Base-by-base conservation (phyloP, 495 filamentous ascomycete species). In the Glonium stellatum region DNA sequence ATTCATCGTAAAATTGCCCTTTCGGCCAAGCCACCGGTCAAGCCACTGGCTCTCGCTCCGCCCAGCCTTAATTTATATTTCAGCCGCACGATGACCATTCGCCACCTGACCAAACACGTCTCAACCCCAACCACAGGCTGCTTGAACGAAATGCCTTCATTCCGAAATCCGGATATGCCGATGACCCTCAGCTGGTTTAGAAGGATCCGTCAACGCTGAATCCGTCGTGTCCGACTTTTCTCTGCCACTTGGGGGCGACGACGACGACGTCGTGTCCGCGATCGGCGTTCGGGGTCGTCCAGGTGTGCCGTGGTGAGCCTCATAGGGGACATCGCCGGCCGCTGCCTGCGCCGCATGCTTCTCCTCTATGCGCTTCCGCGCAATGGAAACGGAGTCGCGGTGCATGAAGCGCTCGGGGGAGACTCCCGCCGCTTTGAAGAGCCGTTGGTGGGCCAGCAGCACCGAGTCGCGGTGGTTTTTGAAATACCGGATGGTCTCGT, bases 401-500 rank as follows among this genome's bases (percentile, higher is more conserved):
- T 66, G 54, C 55, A 55, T 52, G 22, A 62, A 59, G 42, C 61
- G 63, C 11, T 62, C 59, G 0, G 59, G 59, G 5, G 59, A 61
- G 0, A 62, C 39, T 22, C 59, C 59, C 0, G 59, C 51, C 21
- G 54, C 41, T 23, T 62, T 54, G 51, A 59, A 37, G 50, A 66
- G 59, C 1, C 63, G 63, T 13, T 54, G 55, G 1, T 59, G 54
- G 3, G 59, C 59, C 8, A 66, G 56, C 5, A 59, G 54, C 1
- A 66, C 55, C 2, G 63, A 66, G 55, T 66, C 59, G 41, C 59
- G 63, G 36, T 67, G 64, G 46, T 54, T 51, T 8, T 57, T 55
- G 41, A 67, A 67, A 31, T 50, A 48, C 9, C 42, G 12, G 2
- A 54, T 57, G n/a, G 54, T 19, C 9, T 66, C 63, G 6, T 67